Evolutionary conservation across 2,329 filamentous ascomycete genomes (phyloP).

Genomic region (Venturia asperata): DNA sequence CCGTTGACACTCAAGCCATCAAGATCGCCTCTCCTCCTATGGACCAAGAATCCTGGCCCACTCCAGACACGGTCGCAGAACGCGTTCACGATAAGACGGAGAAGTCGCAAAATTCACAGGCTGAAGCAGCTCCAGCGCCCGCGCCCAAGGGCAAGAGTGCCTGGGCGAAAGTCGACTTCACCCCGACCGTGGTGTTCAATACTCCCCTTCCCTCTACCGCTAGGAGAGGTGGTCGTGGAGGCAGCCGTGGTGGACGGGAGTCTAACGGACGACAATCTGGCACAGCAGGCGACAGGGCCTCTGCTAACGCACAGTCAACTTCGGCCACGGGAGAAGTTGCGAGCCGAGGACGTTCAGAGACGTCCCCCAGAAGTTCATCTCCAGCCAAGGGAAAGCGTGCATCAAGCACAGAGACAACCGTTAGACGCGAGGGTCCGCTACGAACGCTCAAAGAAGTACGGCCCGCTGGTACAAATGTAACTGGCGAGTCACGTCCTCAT

Average conservation of each 20-base stretch:
- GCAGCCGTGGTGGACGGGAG: conserved; percentile 33
- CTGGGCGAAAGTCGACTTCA: conserved; percentile 78
- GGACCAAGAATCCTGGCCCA: conserved; percentile 82
- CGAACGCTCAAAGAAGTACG: conserved; percentile 9
- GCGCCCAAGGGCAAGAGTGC: conserved; percentile 64
- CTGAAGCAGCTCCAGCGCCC: conserved; percentile 46
- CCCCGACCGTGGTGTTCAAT: conserved; percentile 77
- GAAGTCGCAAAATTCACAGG: conserved; percentile 48
- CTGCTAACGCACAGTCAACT: background rate
- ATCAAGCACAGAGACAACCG: conserved; percentile 29
- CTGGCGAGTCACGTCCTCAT: background rate
- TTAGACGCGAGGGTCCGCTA: conserved; percentile 11
- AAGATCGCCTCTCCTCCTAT: conserved; percentile 49
- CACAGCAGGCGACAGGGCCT: background rate
- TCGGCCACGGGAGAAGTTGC: background rate
- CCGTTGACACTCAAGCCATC: conserved; percentile 23
- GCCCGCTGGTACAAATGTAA: background rate
- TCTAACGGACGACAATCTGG: background rate
- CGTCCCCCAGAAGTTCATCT: conserved; percentile 27
- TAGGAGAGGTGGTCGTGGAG: conserved; percentile 48
- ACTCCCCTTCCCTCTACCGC: conserved; percentile 61
- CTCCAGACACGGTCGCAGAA: conserved; percentile 63
- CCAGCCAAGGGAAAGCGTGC: conserved; percentile 31
- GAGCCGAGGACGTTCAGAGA: conserved; percentile 19
- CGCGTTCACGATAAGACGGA: conserved; percentile 52